Evolutionary conservation across 192 early-diverging fungal genomes (phyloP).

Genomic region (Rhizophagus sp.): DNA sequence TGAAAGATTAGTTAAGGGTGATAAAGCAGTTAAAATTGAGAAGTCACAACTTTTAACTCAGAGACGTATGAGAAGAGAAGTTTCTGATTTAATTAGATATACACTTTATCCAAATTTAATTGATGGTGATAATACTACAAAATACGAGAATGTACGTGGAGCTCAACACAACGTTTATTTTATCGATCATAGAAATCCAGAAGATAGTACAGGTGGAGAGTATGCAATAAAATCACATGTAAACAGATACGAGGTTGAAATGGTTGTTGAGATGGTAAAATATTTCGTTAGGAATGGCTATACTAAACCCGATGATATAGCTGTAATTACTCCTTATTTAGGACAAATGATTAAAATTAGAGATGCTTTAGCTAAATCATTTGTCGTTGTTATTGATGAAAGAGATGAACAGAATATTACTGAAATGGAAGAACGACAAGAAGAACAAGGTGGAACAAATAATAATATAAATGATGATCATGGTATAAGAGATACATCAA

Average conservation of each 20-base stretch:
- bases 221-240: conserved; percentile 47
- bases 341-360: conserved; percentile 53
- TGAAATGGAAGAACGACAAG: conserved; percentile 1
- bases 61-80: conserved; percentile 52
- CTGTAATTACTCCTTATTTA: conserved; percentile 56
- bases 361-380: conserved; percentile 32
- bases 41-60: conserved; percentile 28
- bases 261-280: conserved; percentile 47
- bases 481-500: neutral
- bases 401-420: conserved; percentile 38
- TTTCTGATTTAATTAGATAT: conserved; percentile 47
- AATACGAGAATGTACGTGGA: conserved; percentile 42
- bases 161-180: conserved; percentile 50
- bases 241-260: conserved; percentile 51
- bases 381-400: conserved; percentile 43
- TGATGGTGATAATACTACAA: conserved; percentile 37
- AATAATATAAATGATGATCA: neutral
- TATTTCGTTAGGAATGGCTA: conserved; percentile 58
- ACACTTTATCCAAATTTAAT: conserved; percentile 49
- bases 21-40: conserved; percentile 3
- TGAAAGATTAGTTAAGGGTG: conserved; percentile 40
- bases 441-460: too few species aligned
- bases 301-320: conserved; percentile 45
- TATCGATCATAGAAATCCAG: conserved; percentile 48
- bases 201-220: conserved; percentile 36